Evolutionary conservation across 2,329 filamentous ascomycete genomes (phyloP).

Genomic region (Torrubiellomyces zombiae): DNA sequence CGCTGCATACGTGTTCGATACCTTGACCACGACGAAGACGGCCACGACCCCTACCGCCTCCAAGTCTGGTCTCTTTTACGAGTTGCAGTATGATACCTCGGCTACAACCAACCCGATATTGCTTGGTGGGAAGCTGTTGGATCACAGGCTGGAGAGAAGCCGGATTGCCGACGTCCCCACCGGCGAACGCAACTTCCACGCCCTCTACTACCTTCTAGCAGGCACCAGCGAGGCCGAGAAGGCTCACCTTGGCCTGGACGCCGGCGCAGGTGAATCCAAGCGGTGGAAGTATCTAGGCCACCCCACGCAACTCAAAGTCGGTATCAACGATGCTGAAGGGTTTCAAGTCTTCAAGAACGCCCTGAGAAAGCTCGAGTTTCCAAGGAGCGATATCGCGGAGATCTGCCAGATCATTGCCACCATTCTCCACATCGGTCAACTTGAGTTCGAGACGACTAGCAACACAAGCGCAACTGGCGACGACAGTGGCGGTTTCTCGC

Average conservation of each 20-base stretch:
- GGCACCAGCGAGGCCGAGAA: slow-evolving; percentile 87
- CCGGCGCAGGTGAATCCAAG: slow-evolving; percentile 38
- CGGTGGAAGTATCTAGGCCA: slow-evolving; percentile 95
- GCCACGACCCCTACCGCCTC: slow-evolving; percentile 89
- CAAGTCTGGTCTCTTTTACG: slow-evolving; percentile 87
- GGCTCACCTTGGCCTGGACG: slow-evolving; percentile 55
- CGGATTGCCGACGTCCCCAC: slow-evolving; percentile 84
- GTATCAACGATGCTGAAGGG: slow-evolving; percentile 87
- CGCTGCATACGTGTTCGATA: slow-evolving; percentile 89
- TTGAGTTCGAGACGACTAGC: slow-evolving; percentile 76
- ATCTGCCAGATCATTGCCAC: slow-evolving; percentile 88
- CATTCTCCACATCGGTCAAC: slow-evolving; percentile 93
- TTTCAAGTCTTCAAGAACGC: slow-evolving; percentile 98
- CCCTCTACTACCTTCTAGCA: slow-evolving; percentile 86
- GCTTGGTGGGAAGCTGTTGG: slow-evolving; percentile 85
- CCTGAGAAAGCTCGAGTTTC: slow-evolving; percentile 83
- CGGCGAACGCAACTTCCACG: slow-evolving; percentile 90
- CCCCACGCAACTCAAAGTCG: slow-evolving; percentile 89
- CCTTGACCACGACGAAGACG: slow-evolving; percentile 91
- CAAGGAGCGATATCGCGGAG: slow-evolving; percentile 82
- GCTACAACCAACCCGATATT: slow-evolving; percentile 71
- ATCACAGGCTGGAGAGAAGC: slow-evolving; percentile 84
- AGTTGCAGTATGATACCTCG: slow-evolving; percentile 89
- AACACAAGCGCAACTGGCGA: slow-evolving; percentile 66
- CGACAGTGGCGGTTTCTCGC: slow-evolving; percentile 90